phyloP scores from a whole-genome alignment of 208 protist genomes.

The Perkinsela sp. region DNA sequence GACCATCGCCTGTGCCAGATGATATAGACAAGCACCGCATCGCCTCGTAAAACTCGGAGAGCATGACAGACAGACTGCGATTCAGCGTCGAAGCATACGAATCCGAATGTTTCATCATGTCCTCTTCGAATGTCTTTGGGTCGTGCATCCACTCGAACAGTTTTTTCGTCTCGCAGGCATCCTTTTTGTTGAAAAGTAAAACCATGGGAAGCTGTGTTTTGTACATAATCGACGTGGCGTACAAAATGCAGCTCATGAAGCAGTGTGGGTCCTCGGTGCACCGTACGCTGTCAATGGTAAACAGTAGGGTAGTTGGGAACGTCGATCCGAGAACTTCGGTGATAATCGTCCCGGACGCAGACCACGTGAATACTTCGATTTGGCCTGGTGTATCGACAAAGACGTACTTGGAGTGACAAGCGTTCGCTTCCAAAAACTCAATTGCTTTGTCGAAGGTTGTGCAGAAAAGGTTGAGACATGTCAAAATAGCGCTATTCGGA shows the following conservation, averaged over 20 bases:
- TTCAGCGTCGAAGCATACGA: conserved; percentile 64
- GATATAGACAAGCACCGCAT: conserved; percentile 65
- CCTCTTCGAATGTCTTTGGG: conserved; percentile 46
- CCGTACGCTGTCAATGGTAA: conserved; percentile 85
- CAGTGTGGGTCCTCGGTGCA: conserved; percentile 62
- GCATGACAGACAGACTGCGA: conserved; percentile 73
- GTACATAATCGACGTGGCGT: conserved; percentile 90
- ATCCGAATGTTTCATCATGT: conserved; percentile 18
- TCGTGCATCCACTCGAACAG: conserved; percentile 77
- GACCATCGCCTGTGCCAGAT: conserved; percentile 58
- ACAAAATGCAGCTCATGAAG: conserved; percentile 97
- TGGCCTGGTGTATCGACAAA: conserved; percentile 96
- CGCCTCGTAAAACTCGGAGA: conserved; percentile 88
- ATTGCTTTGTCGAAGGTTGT: conserved; percentile 92
- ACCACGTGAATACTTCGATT: conserved; percentile 97
- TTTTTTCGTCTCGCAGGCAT: conserved; percentile 55
- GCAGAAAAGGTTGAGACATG: conserved; percentile 89
- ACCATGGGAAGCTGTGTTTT: conserved; percentile 88
- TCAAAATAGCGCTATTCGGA: conserved; percentile 95
- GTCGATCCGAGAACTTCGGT: conserved; percentile 68
- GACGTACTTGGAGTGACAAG: conserved; percentile 51
- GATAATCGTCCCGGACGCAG: conserved; percentile 86
- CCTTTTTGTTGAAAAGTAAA: conserved; percentile 91
- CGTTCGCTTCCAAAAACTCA: conserved; percentile 30
- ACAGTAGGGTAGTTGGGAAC: conserved; percentile 79